Percentiles rank a stretch among this genome's conserved stretches.
Conservation (phyloP, 176 grass and related monocot genomes). For the Avena eriantha region DNA sequence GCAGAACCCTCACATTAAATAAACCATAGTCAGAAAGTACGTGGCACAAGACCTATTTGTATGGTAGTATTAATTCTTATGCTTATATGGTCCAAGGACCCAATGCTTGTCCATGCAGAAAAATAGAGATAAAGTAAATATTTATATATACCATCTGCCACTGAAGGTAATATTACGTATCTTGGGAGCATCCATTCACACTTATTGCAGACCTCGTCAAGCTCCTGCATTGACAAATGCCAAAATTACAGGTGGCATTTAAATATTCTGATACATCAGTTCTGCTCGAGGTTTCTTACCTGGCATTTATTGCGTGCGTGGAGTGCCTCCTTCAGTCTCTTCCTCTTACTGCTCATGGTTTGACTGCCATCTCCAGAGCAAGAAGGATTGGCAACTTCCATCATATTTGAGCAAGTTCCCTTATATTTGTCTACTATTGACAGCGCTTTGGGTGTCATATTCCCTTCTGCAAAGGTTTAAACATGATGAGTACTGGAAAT, state of each 20-base stretch:
- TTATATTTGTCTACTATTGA: slow-evolving; percentile 44
- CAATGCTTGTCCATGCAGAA: not conserved
- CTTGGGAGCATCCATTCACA: slow-evolving; percentile 58
- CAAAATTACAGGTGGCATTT: not conserved
- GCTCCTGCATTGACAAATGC: slow-evolving; percentile 48
- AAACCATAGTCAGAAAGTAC: not conserved
- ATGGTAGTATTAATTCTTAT: not conserved
- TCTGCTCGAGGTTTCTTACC: slow-evolving; percentile 38
- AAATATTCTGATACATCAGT: not conserved
- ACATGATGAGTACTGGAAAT: not conserved
- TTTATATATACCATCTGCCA: slow-evolving; percentile 38
- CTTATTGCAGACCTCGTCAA: slow-evolving; percentile 50
- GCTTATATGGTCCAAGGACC: slow-evolving; percentile 21
- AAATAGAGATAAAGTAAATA: slow-evolving; percentile 14
- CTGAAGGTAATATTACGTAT: slow-evolving; percentile 55
- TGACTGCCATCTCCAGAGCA: slow-evolving; percentile 35
- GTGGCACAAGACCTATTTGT: not conserved
- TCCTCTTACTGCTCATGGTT: slow-evolving; percentile 41
- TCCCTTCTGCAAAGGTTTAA: slow-evolving; percentile 46
- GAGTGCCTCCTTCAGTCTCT: slow-evolving; percentile 48
- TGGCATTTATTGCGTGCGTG: slow-evolving; percentile 44
- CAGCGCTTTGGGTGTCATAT: slow-evolving; percentile 38
- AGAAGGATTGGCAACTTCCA: not conserved
- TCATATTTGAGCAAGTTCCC: slow-evolving; percentile 30
- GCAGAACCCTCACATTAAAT: not conserved